Evolutionary conservation across 2,329 filamentous ascomycete species (phyloP), one percentile per base, ranked within the genome.

Genomic region (Nemania sp.): DNA sequence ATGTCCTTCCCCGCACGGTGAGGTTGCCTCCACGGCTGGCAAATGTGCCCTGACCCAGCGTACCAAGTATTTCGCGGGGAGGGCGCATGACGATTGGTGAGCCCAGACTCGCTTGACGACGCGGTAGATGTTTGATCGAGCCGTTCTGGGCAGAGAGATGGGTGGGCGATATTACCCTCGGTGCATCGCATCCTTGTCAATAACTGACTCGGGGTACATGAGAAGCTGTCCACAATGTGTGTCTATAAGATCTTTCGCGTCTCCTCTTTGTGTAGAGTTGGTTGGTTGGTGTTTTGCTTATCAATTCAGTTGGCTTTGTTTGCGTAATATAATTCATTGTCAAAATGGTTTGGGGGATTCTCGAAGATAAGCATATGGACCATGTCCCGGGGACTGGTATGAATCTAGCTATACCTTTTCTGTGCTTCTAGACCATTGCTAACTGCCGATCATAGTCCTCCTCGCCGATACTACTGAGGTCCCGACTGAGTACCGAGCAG

Each of bases 311-410:
- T 43, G 24, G 11, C 35, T 54, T 43, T 41, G 5, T 10, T 35
- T 56, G 49, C 15, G n/a, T 38, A 41, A 35, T 35, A 52, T 51
- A 63, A 20, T 26, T 11, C 20, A n/a, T 59, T 26, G 32, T 52
- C 70, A 77, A 61, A 26, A 84, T 85, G 84, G 79, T 80, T 69
- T 85, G 83, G 75, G 83, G 83, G 65, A 84, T 85, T 45, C 74
- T 85, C 10, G 83, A 85, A 56, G 80, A 81, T 63, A 78, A 79
- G 63, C 77, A 80, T 67, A 79, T 82, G 79, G 82, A 81, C 69
- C 73, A 80, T 69, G 83, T 85, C 62, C 84, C 83, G 63, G 83
- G 84, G 64, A 86, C 84, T 70, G 82, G 82, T 83, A 78, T 27
- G 56, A 20, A 55, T 24, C 15, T 15, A 55, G 20, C 15, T 15